Evolutionary conservation across 306 rosid genomes (phyloP).

Genomic region (Gleditsia sinensis): DNA sequence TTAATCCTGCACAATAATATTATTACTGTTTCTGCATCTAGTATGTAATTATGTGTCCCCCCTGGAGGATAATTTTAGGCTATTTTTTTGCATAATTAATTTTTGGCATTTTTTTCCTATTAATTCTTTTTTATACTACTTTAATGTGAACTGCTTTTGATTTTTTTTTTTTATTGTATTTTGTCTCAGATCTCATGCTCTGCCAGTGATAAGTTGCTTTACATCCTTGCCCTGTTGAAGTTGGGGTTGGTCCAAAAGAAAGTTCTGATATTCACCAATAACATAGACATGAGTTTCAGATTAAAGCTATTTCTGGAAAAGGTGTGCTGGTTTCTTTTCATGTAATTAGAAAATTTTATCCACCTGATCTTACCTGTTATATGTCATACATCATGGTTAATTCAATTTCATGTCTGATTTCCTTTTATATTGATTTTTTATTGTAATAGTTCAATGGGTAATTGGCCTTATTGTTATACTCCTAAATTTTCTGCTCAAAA

Average conservation of each 20-base stretch:
- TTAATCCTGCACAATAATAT: neutral
- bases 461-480: neutral
- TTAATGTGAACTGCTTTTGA: constrained; percentile 7
- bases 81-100: neutral
- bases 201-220: constrained; percentile 72
- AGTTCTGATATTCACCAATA: constrained; percentile 82
- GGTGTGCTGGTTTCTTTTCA: constrained; percentile 49
- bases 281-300: constrained; percentile 84
- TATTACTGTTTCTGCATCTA: constrained; percentile 10
- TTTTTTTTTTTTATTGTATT: constrained; percentile 21
- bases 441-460: constrained; percentile 4
- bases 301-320: constrained; percentile 83
- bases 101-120: neutral
- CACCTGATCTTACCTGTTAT: neutral
- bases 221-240: constrained; percentile 82
- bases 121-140: constrained; percentile 1
- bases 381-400: constrained; percentile 7
- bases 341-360: constrained; percentile 15
- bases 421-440: neutral
- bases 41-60: neutral
- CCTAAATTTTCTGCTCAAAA: neutral
- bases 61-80: constrained; percentile 7
- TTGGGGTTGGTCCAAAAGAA: constrained; percentile 90
- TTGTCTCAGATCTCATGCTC: constrained; percentile 70
- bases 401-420: neutral